Evolutionary conservation across 805 yeast species (phyloP), one percentile per base, ranked within the genome.

Genomic region (Saitoella complicata): DNA sequence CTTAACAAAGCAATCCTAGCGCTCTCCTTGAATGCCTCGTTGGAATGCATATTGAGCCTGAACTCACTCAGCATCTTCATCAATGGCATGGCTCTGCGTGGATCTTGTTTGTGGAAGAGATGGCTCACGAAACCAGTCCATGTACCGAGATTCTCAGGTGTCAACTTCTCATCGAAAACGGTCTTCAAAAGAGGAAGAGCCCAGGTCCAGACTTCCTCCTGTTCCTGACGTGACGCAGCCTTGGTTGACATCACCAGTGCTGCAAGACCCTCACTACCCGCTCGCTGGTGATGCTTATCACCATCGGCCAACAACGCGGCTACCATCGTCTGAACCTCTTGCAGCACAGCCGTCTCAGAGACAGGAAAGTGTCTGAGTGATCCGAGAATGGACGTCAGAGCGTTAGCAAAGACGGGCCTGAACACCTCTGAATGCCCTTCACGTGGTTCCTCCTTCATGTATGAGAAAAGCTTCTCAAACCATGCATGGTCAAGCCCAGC

Each of bases 71-170:
- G 62, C 6, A 64, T 61, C 32, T 63, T 56, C 21, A 68, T 59
- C 2, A 80, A 58, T 8, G 69, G 67, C 9, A 78, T 76, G 45
- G 73, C 70, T 46, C 95, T 70, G 56, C 95, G 71, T 29, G 45
- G 41, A 44, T 49, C 52, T 10, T 29, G 34, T 13, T 34, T 41
- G 69, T 46, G 46, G 29, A 36, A 76, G 65, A 51, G 0, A 85
- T 80, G 1, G 76, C 55, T 81, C 85, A 79, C 66, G 42, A 83
- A 72, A 0, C 84, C 71, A 34, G 69, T 68, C 96, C 96, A 91
- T 37, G 81, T 75, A 12, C 69, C 72, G 36, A 70, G 61, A 3
- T 78, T 79, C 32, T 86, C 91, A 3, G 85, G 93, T 1, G 83
- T 72, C 45, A 88, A 59, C 40, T 78, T 83, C 33, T 68, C 62